Percentiles rank a stretch among this genome's conserved stretches.
Evolutionary conservation across 2,329 filamentous ascomycete genomes (phyloP).

Genomic region (Diaporthe nobilis): DNA sequence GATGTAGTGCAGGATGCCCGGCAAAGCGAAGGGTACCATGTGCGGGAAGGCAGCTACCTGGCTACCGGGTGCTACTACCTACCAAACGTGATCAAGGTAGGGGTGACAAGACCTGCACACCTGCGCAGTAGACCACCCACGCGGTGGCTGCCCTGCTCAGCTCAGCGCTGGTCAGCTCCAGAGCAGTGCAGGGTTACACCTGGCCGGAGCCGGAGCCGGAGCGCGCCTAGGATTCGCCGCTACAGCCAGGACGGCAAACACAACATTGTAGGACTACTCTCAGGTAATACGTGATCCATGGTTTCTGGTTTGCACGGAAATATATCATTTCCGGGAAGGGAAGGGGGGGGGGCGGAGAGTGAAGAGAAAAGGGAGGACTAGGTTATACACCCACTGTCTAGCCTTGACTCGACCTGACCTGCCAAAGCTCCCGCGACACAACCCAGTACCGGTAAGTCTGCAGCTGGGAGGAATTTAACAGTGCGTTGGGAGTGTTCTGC

Average conservation of each 20-base stretch:
- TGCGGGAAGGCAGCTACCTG: slow-evolving; percentile 15
- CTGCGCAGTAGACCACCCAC: background rate
- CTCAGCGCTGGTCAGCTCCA: background rate
- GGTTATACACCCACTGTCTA: background rate
- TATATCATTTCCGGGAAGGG: background rate
- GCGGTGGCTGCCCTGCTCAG: background rate
- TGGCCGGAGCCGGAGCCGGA: background rate
- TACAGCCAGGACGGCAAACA: background rate
- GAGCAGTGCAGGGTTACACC: slow-evolving; percentile 9
- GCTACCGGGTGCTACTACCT: slow-evolving; percentile 6
- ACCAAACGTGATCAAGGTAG: background rate
- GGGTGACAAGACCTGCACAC: background rate
- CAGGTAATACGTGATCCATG: background rate
- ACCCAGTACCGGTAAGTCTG: background rate
- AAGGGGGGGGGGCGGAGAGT: no score
- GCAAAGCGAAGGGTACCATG: slow-evolving; percentile 19
- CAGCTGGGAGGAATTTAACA: background rate
- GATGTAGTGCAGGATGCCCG: slow-evolving; percentile 4
- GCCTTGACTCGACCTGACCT: background rate
- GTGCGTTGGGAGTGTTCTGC: background rate
- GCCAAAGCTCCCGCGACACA: background rate
- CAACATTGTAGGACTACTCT: background rate
- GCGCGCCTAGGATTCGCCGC: background rate
- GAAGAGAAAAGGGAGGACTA: no score
- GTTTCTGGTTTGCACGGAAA: background rate